A percentile compares a stretch with the other conserved stretches of the same genome.
phyloP scores from a whole-genome alignment of 768 basidiomycete species.

The Boletus sp. region DNA sequence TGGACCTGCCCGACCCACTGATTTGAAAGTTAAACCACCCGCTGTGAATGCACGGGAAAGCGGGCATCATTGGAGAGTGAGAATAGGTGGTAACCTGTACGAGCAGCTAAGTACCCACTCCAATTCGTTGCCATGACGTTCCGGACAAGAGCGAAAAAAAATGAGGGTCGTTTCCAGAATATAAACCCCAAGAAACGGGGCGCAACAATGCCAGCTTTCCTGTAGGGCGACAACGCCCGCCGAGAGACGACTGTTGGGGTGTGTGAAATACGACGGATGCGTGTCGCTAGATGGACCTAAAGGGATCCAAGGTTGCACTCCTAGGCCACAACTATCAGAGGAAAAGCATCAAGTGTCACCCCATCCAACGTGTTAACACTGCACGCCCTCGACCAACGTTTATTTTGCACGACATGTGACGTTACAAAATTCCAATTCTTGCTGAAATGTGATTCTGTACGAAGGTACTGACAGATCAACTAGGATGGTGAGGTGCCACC shows the following conservation, averaged over 20 bases:
- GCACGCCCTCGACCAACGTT: neutral
- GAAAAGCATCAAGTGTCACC: neutral
- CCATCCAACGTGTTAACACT: neutral
- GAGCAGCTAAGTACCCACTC: neutral
- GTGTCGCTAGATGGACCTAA: neutral
- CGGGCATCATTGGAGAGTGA: neutral
- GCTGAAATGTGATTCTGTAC: neutral
- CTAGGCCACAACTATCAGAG: neutral
- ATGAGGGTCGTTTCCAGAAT: neutral
- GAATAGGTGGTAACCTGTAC: neutral
- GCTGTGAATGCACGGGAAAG: too few relatives aligned
- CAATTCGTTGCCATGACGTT: neutral
- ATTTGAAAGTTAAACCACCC: too few relatives aligned
- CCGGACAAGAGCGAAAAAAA: neutral
- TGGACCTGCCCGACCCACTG: too few relatives aligned
- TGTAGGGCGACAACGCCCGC: neutral
- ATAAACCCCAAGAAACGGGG: neutral
- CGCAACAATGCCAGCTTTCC: neutral
- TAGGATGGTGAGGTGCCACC: neutral
- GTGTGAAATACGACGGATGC: neutral
- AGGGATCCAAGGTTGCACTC: neutral
- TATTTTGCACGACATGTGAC: conserved; percentile 1
- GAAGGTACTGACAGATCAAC: neutral
- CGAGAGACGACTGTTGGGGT: neutral
- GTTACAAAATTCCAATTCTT: neutral